Evolutionary conservation across 2,329 filamentous ascomycete genomes (phyloP).

Genomic region (Phialophora tarda): DNA sequence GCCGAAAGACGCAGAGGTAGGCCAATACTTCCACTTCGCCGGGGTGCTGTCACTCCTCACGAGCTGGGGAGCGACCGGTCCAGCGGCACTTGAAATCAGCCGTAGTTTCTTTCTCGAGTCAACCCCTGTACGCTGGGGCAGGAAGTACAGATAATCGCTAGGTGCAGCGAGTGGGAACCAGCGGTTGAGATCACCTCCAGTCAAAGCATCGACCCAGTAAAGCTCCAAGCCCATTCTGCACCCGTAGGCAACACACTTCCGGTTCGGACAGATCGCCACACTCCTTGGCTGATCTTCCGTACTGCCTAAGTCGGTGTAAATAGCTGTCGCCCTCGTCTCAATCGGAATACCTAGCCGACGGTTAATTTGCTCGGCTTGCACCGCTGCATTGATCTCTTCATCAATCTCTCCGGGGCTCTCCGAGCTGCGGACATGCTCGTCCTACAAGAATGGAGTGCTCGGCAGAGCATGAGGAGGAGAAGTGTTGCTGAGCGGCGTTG

Average conservation of each 20-base stretch:
- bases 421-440: slow-evolving; percentile 20
- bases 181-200: slow-evolving; percentile 47
- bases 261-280: slow-evolving; percentile 68
- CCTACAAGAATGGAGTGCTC: slow-evolving; percentile 20
- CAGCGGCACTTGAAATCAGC: slow-evolving; percentile 64
- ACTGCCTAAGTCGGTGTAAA: slow-evolving; percentile 62
- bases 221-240: slow-evolving; percentile 67
- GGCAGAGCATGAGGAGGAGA: slow-evolving; percentile 15
- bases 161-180: slow-evolving; percentile 51
- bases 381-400: not conserved
- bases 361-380: not conserved
- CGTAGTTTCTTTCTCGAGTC: slow-evolving; percentile 64
- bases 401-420: slow-evolving; percentile 10
- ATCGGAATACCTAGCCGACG: slow-evolving; percentile 23
- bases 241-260: slow-evolving; percentile 69
- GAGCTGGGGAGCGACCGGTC: slow-evolving; percentile 34
- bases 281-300: slow-evolving; percentile 68
- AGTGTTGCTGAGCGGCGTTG: not conserved
- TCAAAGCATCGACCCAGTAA: slow-evolving; percentile 62
- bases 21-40: slow-evolving; percentile 32
- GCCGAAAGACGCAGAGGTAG: slow-evolving; percentile 23
- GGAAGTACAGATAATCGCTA: slow-evolving; percentile 59
- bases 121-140: slow-evolving; percentile 59
- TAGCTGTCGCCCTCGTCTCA: slow-evolving; percentile 30
- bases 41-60: slow-evolving; percentile 37